Evolutionary conservation across 2,329 filamentous ascomycete genomes (phyloP).

Genomic region (Teratosphaeria nubilosa): DNA sequence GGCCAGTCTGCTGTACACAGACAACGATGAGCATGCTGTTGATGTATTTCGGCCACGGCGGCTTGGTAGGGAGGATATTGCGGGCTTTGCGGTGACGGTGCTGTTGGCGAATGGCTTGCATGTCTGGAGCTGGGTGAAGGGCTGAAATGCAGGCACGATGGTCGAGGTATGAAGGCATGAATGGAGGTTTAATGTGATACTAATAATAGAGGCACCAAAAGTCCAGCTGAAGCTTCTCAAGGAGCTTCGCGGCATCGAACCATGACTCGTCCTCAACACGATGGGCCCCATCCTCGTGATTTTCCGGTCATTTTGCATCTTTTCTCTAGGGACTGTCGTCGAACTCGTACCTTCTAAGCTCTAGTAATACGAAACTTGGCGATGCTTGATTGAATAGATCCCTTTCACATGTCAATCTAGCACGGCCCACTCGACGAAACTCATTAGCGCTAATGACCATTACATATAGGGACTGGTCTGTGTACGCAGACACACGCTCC

Average conservation of each 20-base stretch:
- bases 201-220: neutral
- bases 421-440: neutral
- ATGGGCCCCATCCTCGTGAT: neutral
- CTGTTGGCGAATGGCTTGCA: constrained; percentile 20
- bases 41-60: constrained; percentile 18
- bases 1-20: constrained; percentile 14
- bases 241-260: neutral
- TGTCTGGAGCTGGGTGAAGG: constrained; percentile 22
- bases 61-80: constrained; percentile 11
- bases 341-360: neutral
- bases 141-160: constrained; percentile 7
- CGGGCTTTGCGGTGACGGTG: constrained; percentile 8
- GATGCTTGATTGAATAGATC: neutral
- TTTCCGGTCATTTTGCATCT: neutral
- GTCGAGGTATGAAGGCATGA: neutral
- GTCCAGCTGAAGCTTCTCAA: neutral
- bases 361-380: neutral
- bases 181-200: neutral
- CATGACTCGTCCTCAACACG: neutral
- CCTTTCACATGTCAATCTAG: neutral
- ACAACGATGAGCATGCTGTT: constrained; percentile 6
- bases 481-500: neutral
- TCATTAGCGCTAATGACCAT: neutral
- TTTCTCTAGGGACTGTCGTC: too few relatives aligned
- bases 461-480: neutral